A percentile compares a stretch with the other conserved stretches of the same genome.
Conservation (phyloP, 441 rosid genomes). For the Gossypium trilobum region DNA sequence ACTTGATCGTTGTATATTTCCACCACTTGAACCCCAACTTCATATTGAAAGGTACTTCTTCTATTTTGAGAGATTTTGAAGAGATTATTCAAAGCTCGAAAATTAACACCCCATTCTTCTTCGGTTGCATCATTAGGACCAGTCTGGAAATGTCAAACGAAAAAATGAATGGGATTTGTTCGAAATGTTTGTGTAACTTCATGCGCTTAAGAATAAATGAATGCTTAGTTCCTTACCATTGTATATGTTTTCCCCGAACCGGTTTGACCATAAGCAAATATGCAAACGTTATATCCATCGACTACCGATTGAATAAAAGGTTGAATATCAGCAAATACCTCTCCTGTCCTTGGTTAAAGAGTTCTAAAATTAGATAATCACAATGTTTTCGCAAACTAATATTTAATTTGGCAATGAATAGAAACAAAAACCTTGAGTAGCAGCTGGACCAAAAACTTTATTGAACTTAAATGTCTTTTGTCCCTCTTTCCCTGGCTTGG, state of each 20-base stretch:
- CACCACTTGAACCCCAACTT: slow-evolving; percentile 56
- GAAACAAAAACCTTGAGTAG: slow-evolving; percentile 65
- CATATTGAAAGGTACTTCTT: slow-evolving; percentile 38
- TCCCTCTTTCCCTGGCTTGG: slow-evolving; percentile 73
- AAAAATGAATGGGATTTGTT: slow-evolving; percentile 10
- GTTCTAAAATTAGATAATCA: slow-evolving; percentile 14
- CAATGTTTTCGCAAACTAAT: neutral
- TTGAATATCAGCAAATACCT: slow-evolving; percentile 46
- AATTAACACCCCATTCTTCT: slow-evolving; percentile 61
- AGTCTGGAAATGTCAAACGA: slow-evolving; percentile 25
- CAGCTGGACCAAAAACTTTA: slow-evolving; percentile 54
- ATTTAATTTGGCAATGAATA: neutral
- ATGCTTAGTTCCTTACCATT: slow-evolving; percentile 31
- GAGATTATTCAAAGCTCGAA: slow-evolving; percentile 50
- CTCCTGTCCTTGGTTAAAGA: slow-evolving; percentile 34
- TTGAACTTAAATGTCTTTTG: slow-evolving; percentile 59
- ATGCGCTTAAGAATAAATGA: neutral
- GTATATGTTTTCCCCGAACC: slow-evolving; percentile 69
- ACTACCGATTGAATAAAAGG: slow-evolving; percentile 52
- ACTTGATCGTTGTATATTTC: slow-evolving; percentile 67
- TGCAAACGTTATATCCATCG: slow-evolving; percentile 60
- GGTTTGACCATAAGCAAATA: slow-evolving; percentile 63
- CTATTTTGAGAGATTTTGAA: slow-evolving; percentile 46
- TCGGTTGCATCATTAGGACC: slow-evolving; percentile 42
- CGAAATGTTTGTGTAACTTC: neutral